Base-by-base conservation (phyloP, 495 filamentous ascomycete genomes). In the Aspergillus leporis region DNA sequence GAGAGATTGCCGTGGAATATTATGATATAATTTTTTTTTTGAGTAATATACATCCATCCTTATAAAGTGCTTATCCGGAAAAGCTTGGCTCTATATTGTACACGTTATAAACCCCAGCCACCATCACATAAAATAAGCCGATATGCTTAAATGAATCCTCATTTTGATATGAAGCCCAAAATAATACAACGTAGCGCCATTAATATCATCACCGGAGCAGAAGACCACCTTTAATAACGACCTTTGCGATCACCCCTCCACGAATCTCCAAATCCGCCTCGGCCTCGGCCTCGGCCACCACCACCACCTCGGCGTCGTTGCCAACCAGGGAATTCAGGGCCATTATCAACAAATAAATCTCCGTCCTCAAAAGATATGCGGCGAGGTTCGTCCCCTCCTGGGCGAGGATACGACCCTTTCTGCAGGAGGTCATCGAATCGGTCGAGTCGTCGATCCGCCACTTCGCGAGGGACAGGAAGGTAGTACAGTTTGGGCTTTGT, bases 281-380 rank as follows among this genome's bases (percentile, higher is more conserved):
- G 59, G 19, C 71, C 60, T 38, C 71, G 68, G 22, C 59, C 58
- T 14, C 62, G 25, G 55, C 58, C 66, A 9, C 74, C 70, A 9
- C 74, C 70, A 23, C 78, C 74, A 38, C 70, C 52, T 50, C 60
- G 61, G 19, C 73, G 70, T 23, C 72, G 63, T 14, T 55, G 30
- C 51, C 74, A 68, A 48, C 68, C 61, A 7, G 71, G 60, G 62
- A 85, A 85, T 68, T 96, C 91, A 5, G 82, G 81, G 3, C 91
- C 92, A 59, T 83, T 75, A 71, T 96, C 90, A 48, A 95, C 88
- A 47, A 96, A 80, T 0, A 70, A 46, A 59, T 87, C 83, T 0
- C 79, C 82, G 55, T 89, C 79, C 74, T 95, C 90, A 65, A 96
- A 97, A 0, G 85, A 88, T 69, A 89, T 93, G 31, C 90, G 79